These are phyloP conservation scores for Linanthus parryae DNA, from an alignment of 148 eudicot species.

Conservation along the genomic window DNA sequence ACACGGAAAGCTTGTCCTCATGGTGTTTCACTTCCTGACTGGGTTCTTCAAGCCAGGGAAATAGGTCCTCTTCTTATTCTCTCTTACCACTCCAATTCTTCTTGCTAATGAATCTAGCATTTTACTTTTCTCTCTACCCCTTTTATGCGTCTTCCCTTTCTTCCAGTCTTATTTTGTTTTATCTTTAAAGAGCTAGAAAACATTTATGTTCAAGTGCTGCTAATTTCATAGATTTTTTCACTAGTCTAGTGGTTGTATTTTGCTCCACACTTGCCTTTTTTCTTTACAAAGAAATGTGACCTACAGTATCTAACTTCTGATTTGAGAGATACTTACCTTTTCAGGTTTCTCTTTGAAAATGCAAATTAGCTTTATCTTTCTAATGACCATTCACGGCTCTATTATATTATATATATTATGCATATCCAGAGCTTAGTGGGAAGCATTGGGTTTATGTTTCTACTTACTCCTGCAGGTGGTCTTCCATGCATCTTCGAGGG, in stretches of 20 bases:
- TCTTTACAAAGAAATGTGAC: too few relatives aligned
- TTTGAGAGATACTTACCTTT: too few relatives aligned
- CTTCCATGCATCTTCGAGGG: constrained; percentile 93
- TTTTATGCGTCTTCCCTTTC: neutral
- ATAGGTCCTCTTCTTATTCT: constrained; percentile 45
- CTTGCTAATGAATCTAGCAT: neutral
- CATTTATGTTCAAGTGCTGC: too few relatives aligned
- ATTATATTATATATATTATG: neutral
- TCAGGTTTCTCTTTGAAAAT: too few relatives aligned
- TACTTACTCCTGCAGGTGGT: constrained; percentile 52
- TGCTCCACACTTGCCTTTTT: too few relatives aligned
- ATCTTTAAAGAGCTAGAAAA: too few relatives aligned
- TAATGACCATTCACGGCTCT: neutral
- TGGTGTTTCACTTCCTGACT: constrained; percentile 68
- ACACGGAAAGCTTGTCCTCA: constrained; percentile 86
- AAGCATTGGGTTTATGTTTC: neutral
- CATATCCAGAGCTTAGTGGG: neutral
- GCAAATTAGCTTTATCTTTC: neutral
- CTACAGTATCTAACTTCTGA: too few relatives aligned
- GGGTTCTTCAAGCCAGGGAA: constrained; percentile 80
- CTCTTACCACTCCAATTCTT: constrained; percentile 1
- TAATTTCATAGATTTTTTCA: too few relatives aligned
- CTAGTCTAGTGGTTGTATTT: too few relatives aligned
- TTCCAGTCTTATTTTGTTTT: too few relatives aligned
- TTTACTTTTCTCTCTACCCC: neutral